Evolutionary conservation across 2,329 filamentous ascomycete genomes (phyloP).

Genomic region (Rutstroemia sp.): DNA sequence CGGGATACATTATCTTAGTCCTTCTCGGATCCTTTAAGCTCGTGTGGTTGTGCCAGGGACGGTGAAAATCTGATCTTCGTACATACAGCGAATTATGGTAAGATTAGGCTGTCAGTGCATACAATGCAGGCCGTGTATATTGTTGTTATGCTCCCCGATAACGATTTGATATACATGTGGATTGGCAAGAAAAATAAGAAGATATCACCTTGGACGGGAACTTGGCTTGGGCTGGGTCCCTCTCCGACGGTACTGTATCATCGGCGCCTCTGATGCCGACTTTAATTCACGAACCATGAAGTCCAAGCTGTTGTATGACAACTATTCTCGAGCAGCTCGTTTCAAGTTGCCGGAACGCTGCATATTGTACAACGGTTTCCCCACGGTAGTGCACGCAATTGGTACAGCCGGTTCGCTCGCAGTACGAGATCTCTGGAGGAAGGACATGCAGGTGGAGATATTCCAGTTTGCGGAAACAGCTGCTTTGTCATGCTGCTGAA

Average conservation of each 20-base stretch:
- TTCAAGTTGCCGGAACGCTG: no score
- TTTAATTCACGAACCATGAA: not conserved
- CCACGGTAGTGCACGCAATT: no score
- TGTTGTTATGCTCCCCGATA: not conserved
- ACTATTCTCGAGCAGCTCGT: no score
- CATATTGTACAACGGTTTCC: no score
- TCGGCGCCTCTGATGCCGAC: not conserved
- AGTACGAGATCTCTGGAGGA: no score
- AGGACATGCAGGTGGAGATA: no score
- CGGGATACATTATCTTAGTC: not conserved
- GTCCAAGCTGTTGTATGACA: no score
- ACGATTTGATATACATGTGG: not conserved
- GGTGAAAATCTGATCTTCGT: not conserved
- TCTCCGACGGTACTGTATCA: no score
- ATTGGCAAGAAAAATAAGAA: not conserved
- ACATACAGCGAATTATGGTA: not conserved
- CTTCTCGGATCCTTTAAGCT: not conserved
- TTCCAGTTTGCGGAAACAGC: not conserved
- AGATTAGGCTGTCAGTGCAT: not conserved
- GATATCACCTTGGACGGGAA: no score
- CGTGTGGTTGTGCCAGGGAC: not conserved
- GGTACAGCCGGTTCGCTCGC: no score
- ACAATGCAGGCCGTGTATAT: not conserved
- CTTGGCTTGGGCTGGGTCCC: no score
- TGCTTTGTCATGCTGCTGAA: not conserved